Percentiles rank a stretch among this genome's conserved stretches.
Evolutionary conservation across 2,329 filamentous ascomycete species (phyloP).

Genomic region (Colletotrichum abscissum): DNA sequence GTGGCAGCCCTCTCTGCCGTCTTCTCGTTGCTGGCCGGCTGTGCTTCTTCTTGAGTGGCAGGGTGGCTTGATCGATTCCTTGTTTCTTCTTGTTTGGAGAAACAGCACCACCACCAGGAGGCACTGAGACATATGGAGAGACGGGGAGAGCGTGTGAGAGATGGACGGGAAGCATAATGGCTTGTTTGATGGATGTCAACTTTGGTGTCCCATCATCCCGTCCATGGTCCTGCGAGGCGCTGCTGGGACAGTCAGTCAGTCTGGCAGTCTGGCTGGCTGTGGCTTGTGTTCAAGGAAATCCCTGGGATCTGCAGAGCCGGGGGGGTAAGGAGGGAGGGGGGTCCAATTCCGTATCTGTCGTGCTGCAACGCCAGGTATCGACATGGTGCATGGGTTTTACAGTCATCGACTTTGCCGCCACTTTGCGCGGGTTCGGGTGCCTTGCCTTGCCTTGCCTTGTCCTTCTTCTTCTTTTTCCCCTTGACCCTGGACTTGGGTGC

Average conservation of each 20-base stretch:
- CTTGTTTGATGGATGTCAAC: conserved; percentile 4
- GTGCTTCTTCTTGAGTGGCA: neutral
- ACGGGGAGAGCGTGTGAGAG: neutral
- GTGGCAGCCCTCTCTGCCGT: neutral
- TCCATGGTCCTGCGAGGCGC: conserved; percentile 6
- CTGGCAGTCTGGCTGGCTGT: neutral
- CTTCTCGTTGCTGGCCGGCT: neutral
- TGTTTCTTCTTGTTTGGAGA: neutral
- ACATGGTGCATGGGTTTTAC: conserved; percentile 14
- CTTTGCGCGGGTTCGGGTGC: neutral
- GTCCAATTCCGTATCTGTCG: conserved; percentile 33
- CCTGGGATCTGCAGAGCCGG: conserved; percentile 33
- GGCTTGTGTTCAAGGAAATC: conserved; percentile 26
- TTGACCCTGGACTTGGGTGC: neutral
- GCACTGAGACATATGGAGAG: neutral
- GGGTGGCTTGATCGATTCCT: neutral
- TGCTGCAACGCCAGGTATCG: conserved; percentile 31
- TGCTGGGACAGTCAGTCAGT: neutral
- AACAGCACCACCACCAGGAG: neutral
- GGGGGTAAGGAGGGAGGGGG: conserved; percentile 12
- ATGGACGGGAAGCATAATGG: neutral
- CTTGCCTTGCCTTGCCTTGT: neutral
- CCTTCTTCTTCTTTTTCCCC: neutral
- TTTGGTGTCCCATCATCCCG: neutral
- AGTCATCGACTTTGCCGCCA: conserved; percentile 32